Conservation (phyloP, 1,139 yeast genomes). For the Zygosaccharomyces sapae region DNA sequence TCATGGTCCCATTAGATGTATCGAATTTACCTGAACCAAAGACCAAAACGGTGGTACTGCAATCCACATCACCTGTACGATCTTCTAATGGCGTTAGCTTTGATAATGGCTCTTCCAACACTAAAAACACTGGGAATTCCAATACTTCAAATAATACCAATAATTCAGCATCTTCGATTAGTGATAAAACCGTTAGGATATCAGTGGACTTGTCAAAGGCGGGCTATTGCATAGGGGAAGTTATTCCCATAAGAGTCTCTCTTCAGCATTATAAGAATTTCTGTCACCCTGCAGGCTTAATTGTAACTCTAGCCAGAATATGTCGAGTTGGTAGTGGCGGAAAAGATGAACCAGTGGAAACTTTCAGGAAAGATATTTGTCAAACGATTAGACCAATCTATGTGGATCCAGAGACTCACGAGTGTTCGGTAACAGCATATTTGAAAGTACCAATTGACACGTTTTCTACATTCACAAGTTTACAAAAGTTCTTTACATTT, state of each 20-base stretch:
- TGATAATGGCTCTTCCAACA: conserved; percentile 27
- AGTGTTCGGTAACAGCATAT: conserved; percentile 57
- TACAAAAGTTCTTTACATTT: conserved; percentile 64
- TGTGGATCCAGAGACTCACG: conserved; percentile 62
- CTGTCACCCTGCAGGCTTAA: conserved; percentile 70
- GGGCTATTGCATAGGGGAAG: conserved; percentile 77
- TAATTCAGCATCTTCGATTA: conserved; percentile 14
- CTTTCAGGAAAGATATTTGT: conserved; percentile 78
- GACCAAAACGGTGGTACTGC: conserved; percentile 61
- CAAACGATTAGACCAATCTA: conserved; percentile 74
- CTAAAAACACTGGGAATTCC: too few species aligned
- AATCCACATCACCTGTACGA: conserved; percentile 35
- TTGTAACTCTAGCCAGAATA: conserved; percentile 74
- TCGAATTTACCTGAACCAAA: conserved; percentile 60
- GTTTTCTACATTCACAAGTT: conserved; percentile 79
- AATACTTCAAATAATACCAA: conserved; percentile 20
- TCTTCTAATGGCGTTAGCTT: conserved; percentile 13
- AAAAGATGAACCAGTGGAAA: conserved; percentile 56
- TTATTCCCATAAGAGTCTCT: conserved; percentile 63
- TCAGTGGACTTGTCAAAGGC: conserved; percentile 57
- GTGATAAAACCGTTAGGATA: conserved; percentile 44
- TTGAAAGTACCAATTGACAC: conserved; percentile 78
- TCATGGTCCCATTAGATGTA: conserved; percentile 73
- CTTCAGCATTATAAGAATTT: conserved; percentile 68
- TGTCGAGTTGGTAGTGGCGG: conserved; percentile 71